Percentiles rank a stretch among this genome's conserved stretches.
Conservation (phyloP, 192 early-diverging fungal genomes). For the Coemansia pectinata region DNA sequence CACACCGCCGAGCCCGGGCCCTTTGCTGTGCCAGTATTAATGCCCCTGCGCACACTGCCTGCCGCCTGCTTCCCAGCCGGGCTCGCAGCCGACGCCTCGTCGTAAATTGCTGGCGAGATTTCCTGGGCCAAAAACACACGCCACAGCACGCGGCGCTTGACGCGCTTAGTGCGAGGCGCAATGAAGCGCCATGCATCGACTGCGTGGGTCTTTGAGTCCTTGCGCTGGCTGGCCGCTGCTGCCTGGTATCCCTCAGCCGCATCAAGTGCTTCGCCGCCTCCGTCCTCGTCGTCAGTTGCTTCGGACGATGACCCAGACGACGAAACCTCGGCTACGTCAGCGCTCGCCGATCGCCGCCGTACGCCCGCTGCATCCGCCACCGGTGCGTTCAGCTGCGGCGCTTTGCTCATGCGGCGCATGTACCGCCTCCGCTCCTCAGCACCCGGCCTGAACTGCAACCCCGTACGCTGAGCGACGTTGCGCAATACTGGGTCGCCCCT, state of each 20-base stretch:
- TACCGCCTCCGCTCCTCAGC: constrained; percentile 51
- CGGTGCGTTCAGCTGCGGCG: constrained; percentile 42
- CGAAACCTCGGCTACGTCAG: background rate
- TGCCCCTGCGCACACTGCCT: constrained; percentile 23
- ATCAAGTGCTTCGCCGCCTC: background rate
- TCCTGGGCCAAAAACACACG: constrained; percentile 57
- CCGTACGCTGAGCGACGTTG: constrained; percentile 53
- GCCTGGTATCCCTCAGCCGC: constrained; percentile 15
- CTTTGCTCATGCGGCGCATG: constrained; percentile 45
- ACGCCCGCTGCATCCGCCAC: background rate
- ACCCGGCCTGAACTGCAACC: constrained; percentile 39
- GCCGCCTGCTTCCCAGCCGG: background rate
- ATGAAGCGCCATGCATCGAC: constrained; percentile 54
- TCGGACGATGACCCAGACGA: background rate
- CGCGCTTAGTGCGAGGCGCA: constrained; percentile 42
- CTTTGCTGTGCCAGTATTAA: constrained; percentile 15
- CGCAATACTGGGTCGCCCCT: constrained; percentile 45
- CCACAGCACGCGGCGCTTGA: constrained; percentile 53
- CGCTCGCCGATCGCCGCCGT: constrained; percentile 11
- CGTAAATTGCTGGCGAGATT: constrained; percentile 33
- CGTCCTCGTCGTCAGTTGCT: constrained; percentile 5
- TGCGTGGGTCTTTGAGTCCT: constrained; percentile 17
- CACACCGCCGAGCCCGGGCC: constrained; percentile 61
- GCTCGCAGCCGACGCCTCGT: constrained; percentile 14
- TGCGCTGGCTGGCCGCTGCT: constrained; percentile 24